A percentile compares a stretch with the other conserved stretches of the same genome.
Evolutionary conservation across 805 yeast genomes (phyloP).

Genomic region (Metschnikowia lunata): DNA sequence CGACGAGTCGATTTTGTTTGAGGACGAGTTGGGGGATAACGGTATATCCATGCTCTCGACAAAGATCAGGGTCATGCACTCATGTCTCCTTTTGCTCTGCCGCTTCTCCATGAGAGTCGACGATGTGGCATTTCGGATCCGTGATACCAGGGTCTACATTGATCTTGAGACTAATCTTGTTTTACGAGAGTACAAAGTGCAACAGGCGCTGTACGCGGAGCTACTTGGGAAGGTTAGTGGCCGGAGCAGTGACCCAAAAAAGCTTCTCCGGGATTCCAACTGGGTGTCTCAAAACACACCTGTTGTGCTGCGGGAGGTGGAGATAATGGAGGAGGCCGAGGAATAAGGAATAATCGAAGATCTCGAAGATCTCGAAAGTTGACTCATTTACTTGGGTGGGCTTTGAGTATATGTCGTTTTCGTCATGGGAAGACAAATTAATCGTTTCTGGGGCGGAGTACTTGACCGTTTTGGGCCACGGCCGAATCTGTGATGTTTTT

Average conservation of each 20-base stretch:
- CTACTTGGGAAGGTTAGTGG: slow-evolving; percentile 24
- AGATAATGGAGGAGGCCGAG: slow-evolving; percentile 10
- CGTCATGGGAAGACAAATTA: too few species aligned
- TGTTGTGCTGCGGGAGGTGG: slow-evolving; percentile 25
- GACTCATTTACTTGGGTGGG: too few species aligned
- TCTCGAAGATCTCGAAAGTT: too few species aligned
- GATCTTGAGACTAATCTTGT: slow-evolving; percentile 65
- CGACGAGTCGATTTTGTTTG: slow-evolving; percentile 84
- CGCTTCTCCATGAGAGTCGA: slow-evolving; percentile 87
- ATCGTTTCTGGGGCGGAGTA: too few species aligned
- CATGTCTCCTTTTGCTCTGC: slow-evolving; percentile 65
- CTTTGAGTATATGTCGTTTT: too few species aligned
- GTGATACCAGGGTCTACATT: slow-evolving; percentile 80
- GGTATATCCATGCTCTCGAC: slow-evolving; percentile 77
- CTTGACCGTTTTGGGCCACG: too few species aligned
- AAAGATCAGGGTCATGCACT: slow-evolving; percentile 86
- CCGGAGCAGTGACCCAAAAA: slow-evolving; percentile 37
- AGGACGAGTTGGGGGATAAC: slow-evolving; percentile 95
- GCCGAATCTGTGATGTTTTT: too few species aligned
- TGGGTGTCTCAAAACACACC: slow-evolving; percentile 66
- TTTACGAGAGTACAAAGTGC: slow-evolving; percentile 73
- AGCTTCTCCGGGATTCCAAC: slow-evolving; percentile 64
- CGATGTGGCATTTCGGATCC: slow-evolving; percentile 75
- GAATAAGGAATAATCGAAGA: too few species aligned
- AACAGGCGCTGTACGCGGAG: slow-evolving; percentile 36